A percentile compares a stretch with the other conserved stretches of the same genome.
Conservation (phyloP, 2,329 filamentous ascomycete genomes). For the Ustilaginoidea virens region DNA sequence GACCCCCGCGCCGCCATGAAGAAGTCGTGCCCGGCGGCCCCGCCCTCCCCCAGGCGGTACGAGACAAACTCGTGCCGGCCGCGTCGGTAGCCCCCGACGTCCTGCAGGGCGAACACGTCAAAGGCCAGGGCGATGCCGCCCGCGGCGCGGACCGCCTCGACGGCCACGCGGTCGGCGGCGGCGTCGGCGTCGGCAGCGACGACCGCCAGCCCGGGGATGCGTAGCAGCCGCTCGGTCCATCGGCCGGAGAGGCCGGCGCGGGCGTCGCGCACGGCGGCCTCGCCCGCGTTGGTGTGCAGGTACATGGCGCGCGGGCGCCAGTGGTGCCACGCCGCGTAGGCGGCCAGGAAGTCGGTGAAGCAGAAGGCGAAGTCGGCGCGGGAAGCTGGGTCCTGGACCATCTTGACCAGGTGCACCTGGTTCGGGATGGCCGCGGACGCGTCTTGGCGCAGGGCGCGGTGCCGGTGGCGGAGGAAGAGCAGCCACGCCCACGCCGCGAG, state of each 20-base stretch:
- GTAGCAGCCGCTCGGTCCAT: conserved; percentile 12
- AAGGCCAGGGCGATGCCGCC: conserved; percentile 11
- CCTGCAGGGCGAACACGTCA: conserved; percentile 8
- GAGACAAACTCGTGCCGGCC: background rate
- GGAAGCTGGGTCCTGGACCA: background rate
- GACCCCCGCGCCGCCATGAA: conserved; percentile 1
- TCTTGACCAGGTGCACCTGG: conserved; percentile 2
- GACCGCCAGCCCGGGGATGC: conserved; percentile 8
- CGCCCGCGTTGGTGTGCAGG: conserved; percentile 2
- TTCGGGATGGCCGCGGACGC: conserved; percentile 1
- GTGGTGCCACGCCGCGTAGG: conserved; percentile 2
- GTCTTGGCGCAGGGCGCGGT: too few species aligned
- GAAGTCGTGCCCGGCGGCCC: background rate
- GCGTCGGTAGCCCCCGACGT: conserved; percentile 6
- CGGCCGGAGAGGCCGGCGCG: conserved; percentile 5
- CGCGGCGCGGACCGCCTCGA: conserved; percentile 8
- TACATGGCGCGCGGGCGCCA: conserved; percentile 3
- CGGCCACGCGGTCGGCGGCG: conserved; percentile 9
- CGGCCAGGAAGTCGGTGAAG: conserved; percentile 3
- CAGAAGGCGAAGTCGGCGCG: background rate
- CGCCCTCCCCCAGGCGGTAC: background rate
- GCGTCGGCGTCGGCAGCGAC: conserved; percentile 10
- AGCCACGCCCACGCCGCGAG: background rate
- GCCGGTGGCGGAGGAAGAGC: background rate
- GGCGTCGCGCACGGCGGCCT: background rate